Evolutionary conservation across 192 early-diverging fungal genomes (phyloP).

Genomic region (Physocladia obscura): DNA sequence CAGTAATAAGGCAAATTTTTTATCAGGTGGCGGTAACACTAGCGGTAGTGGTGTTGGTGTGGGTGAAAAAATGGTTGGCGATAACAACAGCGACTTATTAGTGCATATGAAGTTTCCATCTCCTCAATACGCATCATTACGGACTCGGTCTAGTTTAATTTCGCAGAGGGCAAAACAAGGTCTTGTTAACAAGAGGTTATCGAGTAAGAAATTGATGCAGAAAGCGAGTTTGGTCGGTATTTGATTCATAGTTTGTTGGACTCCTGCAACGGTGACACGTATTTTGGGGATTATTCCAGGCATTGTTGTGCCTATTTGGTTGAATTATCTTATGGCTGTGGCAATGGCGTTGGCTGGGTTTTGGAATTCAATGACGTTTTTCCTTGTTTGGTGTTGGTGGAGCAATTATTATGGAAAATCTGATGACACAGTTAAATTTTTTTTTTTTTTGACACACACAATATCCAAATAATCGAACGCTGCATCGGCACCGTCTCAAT

Average conservation of each 20-base stretch:
- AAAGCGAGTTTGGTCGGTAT: neutral
- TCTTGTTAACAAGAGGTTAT: neutral
- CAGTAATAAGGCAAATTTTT: too few species aligned
- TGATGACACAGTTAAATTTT: too few species aligned
- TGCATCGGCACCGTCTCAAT: too few species aligned
- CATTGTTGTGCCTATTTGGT: neutral
- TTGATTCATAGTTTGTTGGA: constrained; percentile 2
- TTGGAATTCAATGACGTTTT: constrained; percentile 7
- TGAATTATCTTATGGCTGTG: neutral
- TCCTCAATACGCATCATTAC: neutral
- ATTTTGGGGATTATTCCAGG: neutral
- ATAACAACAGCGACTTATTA: neutral
- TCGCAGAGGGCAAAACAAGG: neutral
- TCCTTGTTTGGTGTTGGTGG: neutral
- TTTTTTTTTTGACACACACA: too few species aligned
- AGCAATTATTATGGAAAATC: too few species aligned
- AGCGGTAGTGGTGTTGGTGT: neutral
- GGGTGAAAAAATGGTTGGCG: neutral
- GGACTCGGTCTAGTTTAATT: neutral
- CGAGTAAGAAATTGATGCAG: neutral
- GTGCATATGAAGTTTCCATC: neutral
- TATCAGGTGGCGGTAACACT: neutral
- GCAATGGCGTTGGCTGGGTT: neutral
- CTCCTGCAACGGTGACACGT: neutral
- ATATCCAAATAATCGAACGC: too few species aligned